Evolutionary conservation across 805 yeast genomes (phyloP).

Genomic region (Cyberlindnera mississippiensis): DNA sequence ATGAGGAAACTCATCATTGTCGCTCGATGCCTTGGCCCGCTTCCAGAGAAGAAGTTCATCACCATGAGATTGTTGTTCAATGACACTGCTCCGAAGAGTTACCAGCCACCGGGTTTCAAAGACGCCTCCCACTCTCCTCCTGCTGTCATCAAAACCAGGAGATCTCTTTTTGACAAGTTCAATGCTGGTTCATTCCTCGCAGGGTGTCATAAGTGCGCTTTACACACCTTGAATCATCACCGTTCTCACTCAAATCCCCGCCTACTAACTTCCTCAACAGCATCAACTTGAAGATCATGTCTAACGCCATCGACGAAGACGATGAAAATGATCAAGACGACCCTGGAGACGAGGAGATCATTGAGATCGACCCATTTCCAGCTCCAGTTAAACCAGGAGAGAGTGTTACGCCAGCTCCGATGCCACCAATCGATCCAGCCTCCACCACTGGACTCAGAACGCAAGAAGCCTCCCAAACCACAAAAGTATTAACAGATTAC

Average conservation of each 20-base stretch:
- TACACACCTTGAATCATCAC: slow-evolving; percentile 2
- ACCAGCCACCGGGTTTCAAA: slow-evolving; percentile 46
- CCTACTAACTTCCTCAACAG: slow-evolving; percentile 10
- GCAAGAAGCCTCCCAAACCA: slow-evolving; percentile 31
- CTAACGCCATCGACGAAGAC: slow-evolving; percentile 17
- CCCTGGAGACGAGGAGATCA: slow-evolving; percentile 3
- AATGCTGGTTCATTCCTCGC: slow-evolving; percentile 32
- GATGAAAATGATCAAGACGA: background rate
- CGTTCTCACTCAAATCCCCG: background rate
- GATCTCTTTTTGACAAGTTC: slow-evolving; percentile 6
- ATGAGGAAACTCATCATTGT: slow-evolving; percentile 48
- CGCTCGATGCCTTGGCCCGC: slow-evolving; percentile 49
- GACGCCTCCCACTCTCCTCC: slow-evolving; percentile 37
- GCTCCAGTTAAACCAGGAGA: slow-evolving; percentile 3
- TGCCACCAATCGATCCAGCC: background rate
- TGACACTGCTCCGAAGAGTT: slow-evolving; percentile 41
- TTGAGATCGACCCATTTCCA: slow-evolving; percentile 24
- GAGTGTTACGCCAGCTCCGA: too few relatives aligned
- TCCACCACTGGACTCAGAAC: too few relatives aligned
- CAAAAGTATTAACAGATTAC: slow-evolving; percentile 28
- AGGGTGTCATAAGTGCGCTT: slow-evolving; percentile 25
- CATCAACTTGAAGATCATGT: slow-evolving; percentile 29
- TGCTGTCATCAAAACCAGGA: slow-evolving; percentile 30
- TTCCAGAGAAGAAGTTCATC: slow-evolving; percentile 45
- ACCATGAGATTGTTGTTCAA: slow-evolving; percentile 48